Conservation (phyloP, 1,284 basidiomycete genomes). For the Kwoniella shivajii region DNA sequence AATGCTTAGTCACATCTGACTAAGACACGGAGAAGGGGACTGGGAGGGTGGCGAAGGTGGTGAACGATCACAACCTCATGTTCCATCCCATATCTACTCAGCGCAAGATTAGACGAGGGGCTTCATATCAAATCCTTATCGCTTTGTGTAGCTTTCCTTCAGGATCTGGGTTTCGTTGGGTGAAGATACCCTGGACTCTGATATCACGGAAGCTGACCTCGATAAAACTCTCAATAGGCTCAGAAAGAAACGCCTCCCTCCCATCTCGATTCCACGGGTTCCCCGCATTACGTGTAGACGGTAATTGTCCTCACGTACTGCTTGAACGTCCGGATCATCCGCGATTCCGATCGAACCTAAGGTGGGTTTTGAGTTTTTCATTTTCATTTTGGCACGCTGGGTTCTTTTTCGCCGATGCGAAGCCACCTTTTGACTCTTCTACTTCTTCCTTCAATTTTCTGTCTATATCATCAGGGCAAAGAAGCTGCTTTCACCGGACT, state of each 20-base stretch:
- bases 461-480: neutral
- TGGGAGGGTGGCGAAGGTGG: neutral
- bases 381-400: conserved; percentile 3
- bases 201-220: neutral
- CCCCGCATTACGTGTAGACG: neutral
- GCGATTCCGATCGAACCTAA: neutral
- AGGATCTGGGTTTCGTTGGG: too few species aligned
- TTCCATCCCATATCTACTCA: too few species aligned
- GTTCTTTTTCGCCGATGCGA: neutral
- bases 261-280: neutral
- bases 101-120: too few species aligned
- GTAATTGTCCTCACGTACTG: neutral
- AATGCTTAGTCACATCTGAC: neutral
- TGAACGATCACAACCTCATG: neutral
- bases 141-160: too few species aligned
- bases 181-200: too few species aligned
- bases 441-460: neutral
- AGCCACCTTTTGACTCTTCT: neutral
- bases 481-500: conserved; percentile 1
- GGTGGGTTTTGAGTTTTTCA: neutral
- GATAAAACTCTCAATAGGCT: too few species aligned
- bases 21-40: neutral
- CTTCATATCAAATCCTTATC: too few species aligned
- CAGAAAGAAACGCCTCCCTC: neutral
- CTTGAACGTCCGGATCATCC: neutral